Evolutionary conservation across 768 basidiomycete genomes (phyloP).

Genomic region (Naganishia antarctica): DNA sequence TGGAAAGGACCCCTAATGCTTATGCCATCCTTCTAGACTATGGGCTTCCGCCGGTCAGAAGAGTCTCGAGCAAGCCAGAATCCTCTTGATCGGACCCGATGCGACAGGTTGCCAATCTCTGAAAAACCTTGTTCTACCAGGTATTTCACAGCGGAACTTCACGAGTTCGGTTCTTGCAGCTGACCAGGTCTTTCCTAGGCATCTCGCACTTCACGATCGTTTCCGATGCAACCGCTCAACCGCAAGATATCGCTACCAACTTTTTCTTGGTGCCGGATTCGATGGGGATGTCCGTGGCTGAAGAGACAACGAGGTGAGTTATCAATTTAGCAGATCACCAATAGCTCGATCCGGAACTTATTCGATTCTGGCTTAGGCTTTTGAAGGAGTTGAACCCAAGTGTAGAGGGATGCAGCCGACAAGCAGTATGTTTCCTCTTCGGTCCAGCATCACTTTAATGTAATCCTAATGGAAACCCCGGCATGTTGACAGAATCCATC

Average conservation of each 20-base stretch:
- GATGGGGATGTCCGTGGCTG: slow-evolving; percentile 72
- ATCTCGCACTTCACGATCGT: slow-evolving; percentile 93
- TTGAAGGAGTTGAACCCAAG: slow-evolving; percentile 81
- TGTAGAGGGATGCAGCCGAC: slow-evolving; percentile 65
- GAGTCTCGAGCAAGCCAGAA: slow-evolving; percentile 75
- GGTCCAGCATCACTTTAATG: no score
- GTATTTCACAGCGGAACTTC: slow-evolving; percentile 32
- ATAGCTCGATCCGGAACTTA: background rate
- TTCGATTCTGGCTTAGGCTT: slow-evolving; percentile 46
- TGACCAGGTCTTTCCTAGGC: slow-evolving; percentile 49
- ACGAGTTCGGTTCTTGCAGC: background rate
- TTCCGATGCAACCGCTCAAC: slow-evolving; percentile 60
- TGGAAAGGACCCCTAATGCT: slow-evolving; percentile 55
- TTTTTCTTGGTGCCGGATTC: slow-evolving; percentile 83
- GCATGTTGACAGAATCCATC: slow-evolving; percentile 58
- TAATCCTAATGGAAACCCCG: no score
- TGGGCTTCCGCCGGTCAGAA: slow-evolving; percentile 91
- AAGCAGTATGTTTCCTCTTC: slow-evolving; percentile 53
- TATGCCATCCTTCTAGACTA: slow-evolving; percentile 55
- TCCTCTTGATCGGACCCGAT: slow-evolving; percentile 73
- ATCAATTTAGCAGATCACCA: background rate
- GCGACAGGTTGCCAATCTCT: slow-evolving; percentile 83
- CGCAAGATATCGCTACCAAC: slow-evolving; percentile 86
- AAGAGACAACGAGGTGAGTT: slow-evolving; percentile 63
- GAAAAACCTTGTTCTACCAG: slow-evolving; percentile 95